These are phyloP conservation scores for Castanea sativa DNA, from an alignment of 306 rosid species.

Conservation along the genomic window DNA sequence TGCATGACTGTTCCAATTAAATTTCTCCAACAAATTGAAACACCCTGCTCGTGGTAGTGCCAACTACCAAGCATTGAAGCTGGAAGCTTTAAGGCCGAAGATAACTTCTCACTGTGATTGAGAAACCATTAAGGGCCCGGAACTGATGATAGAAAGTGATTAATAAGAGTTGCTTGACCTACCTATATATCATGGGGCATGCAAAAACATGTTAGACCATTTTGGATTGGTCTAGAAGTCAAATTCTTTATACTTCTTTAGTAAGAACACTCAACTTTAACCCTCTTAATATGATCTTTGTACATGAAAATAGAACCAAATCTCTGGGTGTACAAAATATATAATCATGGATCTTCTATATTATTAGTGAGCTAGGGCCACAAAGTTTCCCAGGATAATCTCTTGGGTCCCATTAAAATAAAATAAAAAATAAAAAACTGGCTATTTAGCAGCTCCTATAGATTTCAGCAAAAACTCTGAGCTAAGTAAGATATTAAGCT, in stretches of 20 bases:
- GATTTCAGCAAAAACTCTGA: background rate
- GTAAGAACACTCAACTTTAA: background rate
- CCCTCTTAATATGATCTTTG: background rate
- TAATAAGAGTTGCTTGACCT: background rate
- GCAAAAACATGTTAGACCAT: background rate
- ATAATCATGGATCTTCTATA: background rate
- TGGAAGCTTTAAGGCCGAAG: too few species aligned
- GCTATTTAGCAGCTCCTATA: background rate
- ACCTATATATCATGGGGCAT: background rate
- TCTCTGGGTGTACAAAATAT: background rate
- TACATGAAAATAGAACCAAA: background rate
- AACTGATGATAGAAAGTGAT: too few species aligned
- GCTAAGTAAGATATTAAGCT: slow-evolving; percentile 36
- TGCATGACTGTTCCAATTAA: too few species aligned
- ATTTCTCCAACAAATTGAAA: too few species aligned
- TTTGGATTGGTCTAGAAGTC: background rate
- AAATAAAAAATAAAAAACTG: background rate
- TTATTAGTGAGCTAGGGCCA: background rate
- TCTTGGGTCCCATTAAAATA: background rate
- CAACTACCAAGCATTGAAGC: too few species aligned
- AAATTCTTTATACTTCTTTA: background rate
- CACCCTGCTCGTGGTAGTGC: too few species aligned
- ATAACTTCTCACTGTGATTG: too few species aligned
- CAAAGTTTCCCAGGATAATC: background rate
- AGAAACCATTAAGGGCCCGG: too few species aligned